Evolutionary conservation across 805 yeast genomes (phyloP), one percentile per base, ranked within the genome.

Genomic region (Pichia californica): DNA sequence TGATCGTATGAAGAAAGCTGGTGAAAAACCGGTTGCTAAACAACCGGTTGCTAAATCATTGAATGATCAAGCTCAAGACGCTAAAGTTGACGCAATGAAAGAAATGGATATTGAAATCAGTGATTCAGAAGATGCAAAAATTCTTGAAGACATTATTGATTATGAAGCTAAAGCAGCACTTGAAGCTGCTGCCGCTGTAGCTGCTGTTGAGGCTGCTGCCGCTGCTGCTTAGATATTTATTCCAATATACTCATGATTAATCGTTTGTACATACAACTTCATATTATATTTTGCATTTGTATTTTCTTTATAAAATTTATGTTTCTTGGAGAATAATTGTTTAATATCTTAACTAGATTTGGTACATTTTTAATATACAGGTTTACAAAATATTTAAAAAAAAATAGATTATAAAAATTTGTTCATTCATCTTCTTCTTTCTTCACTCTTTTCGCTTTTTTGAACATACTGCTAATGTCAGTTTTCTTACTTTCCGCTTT

Each of bases 1-100:
- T 7, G 57, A 54, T 3, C 51, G 46, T 5, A 32, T 53, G 38
- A 57, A 52, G 20, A 49, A 47, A 20, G 43, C 50, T 10, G 57
- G 57, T 19, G 50, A 51, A 43, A 40, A 55, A 7, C 62, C 61
- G 8, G 40, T 37, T 4, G 51, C 62, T 7, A 56, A 56, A 26
- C 52, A 51, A 30, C 57, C 57, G 8, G 51, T 54, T 28, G 55
- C 61, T 10, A 55, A 60, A 33, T 55, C 63, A 4, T 42, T 58
- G 28, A 49, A 54, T 40, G 55, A 57, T n/a, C 63, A 58, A 41
- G 53, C 46, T 6, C 52, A 46, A 26, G 50, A 41, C 21, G 54
- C 48, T 20, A 49, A 47, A 7, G 45, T 38, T 5, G 46, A 40
- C 27, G 36, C 36, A 13, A 14, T 20, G 25, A 27, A 37, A 7